These are phyloP conservation scores for Bothriochloa decipiens DNA, from an alignment of 176 grass and related monocot species.

Conservation along the genomic window DNA sequence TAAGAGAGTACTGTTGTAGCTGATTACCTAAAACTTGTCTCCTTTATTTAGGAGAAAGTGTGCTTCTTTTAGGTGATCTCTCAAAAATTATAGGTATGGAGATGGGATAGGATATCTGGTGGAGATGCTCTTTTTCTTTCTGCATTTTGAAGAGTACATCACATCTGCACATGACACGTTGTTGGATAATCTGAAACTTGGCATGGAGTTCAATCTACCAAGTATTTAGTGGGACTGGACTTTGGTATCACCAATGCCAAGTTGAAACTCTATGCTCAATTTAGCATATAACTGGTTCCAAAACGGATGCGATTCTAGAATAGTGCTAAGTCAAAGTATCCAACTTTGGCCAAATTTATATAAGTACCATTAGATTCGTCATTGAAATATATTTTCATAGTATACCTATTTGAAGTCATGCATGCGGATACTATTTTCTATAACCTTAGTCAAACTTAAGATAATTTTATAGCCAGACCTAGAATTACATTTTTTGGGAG, in stretches of 20 bases:
- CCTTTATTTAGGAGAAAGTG: background rate
- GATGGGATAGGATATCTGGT: background rate
- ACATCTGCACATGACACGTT: background rate
- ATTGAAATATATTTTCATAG: background rate
- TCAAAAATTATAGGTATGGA: background rate
- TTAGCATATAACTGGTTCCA: background rate
- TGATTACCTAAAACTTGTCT: background rate
- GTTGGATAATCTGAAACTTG: background rate
- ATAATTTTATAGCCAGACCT: background rate
- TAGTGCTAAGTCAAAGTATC: background rate
- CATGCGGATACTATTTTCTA: background rate
- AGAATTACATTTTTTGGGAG: background rate
- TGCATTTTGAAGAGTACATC: conserved; percentile 7
- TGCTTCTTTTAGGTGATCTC: background rate
- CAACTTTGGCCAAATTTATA: background rate
- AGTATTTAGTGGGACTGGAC: background rate
- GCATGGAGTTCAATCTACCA: background rate
- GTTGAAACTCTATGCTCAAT: background rate
- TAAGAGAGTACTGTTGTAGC: background rate
- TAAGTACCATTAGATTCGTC: background rate
- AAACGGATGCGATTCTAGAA: background rate
- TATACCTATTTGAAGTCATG: background rate
- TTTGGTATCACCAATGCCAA: background rate
- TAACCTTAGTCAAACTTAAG: background rate
- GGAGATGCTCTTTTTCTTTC: background rate